These are phyloP conservation scores for Termitomyces titanicus DNA, from an alignment of 768 basidiomycete species.

Conservation along the genomic window DNA sequence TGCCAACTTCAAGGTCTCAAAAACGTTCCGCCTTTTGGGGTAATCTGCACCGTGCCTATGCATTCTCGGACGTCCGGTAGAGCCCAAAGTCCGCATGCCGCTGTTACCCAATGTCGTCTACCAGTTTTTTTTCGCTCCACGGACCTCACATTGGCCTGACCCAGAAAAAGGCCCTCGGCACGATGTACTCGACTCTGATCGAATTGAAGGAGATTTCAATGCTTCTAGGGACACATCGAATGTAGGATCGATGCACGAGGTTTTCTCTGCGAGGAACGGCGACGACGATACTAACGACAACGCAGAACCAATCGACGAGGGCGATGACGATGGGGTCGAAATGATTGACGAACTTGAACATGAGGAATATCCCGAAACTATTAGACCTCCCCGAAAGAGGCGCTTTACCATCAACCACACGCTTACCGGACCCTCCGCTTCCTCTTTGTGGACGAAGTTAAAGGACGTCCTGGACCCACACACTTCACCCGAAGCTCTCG, in stretches of 20 bases:
- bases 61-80: background rate
- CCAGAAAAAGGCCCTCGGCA: constrained; percentile 14
- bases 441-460: constrained; percentile 13
- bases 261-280: background rate
- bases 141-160: constrained; percentile 7
- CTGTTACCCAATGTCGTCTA: constrained; percentile 11
- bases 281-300: constrained; percentile 1
- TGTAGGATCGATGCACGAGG: background rate
- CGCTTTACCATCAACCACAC: background rate
- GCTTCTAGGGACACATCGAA: background rate
- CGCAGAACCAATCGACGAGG: background rate
- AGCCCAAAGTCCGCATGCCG: constrained; percentile 4
- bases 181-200: background rate
- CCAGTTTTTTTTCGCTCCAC: constrained; percentile 13
- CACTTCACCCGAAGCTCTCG: constrained; percentile 20
- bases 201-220: background rate
- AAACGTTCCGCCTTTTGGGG: background rate
- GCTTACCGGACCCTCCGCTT: background rate
- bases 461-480: constrained; percentile 19
- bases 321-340: constrained; percentile 11
- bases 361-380: constrained; percentile 7
- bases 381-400: background rate
- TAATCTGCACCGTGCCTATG: background rate
- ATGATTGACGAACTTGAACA: constrained; percentile 14
- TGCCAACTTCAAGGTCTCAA: background rate